phyloP scores from a whole-genome alignment of 2,329 filamentous ascomycete species.

The Plectosphaerella plurivora region DNA sequence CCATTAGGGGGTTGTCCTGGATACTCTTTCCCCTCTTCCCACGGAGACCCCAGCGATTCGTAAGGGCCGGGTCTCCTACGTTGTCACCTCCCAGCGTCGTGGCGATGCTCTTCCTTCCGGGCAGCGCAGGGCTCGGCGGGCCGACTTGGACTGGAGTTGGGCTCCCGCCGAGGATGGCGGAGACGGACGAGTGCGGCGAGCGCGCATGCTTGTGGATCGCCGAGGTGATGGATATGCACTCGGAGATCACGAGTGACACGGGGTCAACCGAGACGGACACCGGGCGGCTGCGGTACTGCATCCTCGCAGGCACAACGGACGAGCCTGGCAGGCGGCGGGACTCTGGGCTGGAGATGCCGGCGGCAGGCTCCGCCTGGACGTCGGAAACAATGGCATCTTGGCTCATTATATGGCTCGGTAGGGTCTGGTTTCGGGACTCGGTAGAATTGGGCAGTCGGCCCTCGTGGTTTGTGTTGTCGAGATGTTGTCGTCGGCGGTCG shows the following conservation, averaged over 20 bases:
- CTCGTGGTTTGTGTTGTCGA: not conserved
- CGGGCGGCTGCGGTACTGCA: conserved; percentile 56
- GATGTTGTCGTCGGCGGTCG: not conserved
- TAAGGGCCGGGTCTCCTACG: conserved; percentile 52
- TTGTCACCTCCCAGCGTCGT: conserved; percentile 32
- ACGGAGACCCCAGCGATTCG: conserved; percentile 86
- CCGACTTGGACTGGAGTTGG: conserved; percentile 54
- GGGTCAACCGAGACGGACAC: conserved; percentile 84
- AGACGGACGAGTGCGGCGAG: conserved; percentile 93
- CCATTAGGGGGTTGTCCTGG: conserved; percentile 95
- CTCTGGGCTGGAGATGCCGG: conserved; percentile 4
- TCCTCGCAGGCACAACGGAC: conserved; percentile 30
- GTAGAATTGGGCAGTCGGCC: not conserved
- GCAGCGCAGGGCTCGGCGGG: conserved; percentile 36
- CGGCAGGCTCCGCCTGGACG: conserved; percentile 4
- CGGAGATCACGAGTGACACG: conserved; percentile 89
- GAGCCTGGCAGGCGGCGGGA: conserved; percentile 17
- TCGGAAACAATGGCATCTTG: conserved; percentile 5
- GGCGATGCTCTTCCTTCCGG: conserved; percentile 35
- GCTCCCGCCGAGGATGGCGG: conserved; percentile 83
- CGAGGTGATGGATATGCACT: conserved; percentile 98
- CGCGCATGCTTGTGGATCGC: conserved; percentile 97
- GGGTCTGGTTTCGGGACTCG: not conserved
- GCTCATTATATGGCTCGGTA: conserved; percentile 6
- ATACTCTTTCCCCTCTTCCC: conserved; percentile 96